A percentile compares a stretch with the other conserved stretches of the same genome.
phyloP scores from a whole-genome alignment of 2,329 filamentous ascomycete genomes.

The Parastagonospora nodorum region DNA sequence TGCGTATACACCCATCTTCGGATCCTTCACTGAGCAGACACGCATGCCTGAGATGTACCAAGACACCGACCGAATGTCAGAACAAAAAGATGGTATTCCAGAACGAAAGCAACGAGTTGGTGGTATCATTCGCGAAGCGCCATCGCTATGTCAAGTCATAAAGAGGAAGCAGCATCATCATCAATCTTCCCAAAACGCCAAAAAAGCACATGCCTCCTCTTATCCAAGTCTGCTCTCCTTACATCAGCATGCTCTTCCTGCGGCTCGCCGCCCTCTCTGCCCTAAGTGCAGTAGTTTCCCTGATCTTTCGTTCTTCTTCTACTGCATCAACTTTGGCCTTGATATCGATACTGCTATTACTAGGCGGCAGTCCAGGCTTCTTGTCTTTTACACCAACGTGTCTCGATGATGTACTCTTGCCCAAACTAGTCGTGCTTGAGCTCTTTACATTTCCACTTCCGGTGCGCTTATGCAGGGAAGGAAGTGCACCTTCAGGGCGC shows the following conservation, averaged over 20 bases:
- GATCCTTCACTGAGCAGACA: too few relatives aligned
- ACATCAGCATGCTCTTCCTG: constrained; percentile 52
- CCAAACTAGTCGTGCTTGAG: constrained; percentile 16
- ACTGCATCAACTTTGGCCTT: constrained; percentile 13
- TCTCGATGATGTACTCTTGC: constrained; percentile 22
- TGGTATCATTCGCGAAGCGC: constrained; percentile 15
- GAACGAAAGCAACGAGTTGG: not conserved
- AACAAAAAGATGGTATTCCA: too few relatives aligned
- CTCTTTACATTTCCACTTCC: constrained; percentile 31
- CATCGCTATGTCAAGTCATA: constrained; percentile 5
- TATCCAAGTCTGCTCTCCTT: not conserved
- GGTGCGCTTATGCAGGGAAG: constrained; percentile 32
- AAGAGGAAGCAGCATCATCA: not conserved
- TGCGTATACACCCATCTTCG: too few relatives aligned
- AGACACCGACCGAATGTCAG: too few relatives aligned
- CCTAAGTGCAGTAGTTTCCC: constrained; percentile 27
- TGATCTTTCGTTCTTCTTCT: constrained; percentile 9
- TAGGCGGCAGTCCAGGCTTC: constrained; percentile 11
- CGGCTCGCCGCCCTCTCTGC: constrained; percentile 47
- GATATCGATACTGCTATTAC: constrained; percentile 16
- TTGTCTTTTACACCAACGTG: constrained; percentile 22
- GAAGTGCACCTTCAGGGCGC: constrained; percentile 21
- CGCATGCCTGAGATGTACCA: too few relatives aligned
- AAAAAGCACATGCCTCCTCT: not conserved
- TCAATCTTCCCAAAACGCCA: not conserved